A percentile compares a stretch with the other conserved stretches of the same genome.
These are phyloP conservation scores for Aspergillus incahuasiensis DNA, from an alignment of 495 filamentous ascomycete species.

Conservation along the genomic window DNA sequence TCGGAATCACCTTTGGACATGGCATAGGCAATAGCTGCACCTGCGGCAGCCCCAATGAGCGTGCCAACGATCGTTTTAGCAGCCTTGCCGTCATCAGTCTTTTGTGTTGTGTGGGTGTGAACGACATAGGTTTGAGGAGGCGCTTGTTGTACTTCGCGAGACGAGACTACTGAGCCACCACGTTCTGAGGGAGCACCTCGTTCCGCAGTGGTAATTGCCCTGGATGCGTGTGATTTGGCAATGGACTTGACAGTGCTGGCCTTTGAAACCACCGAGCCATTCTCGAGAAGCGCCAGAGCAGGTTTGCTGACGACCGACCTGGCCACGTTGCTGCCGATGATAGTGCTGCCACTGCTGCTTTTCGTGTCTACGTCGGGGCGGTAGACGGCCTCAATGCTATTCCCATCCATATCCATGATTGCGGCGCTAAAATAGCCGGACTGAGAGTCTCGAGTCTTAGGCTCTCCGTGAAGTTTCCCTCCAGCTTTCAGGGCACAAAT, in stretches of 20 bases:
- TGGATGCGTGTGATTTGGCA: slow-evolving; percentile 28
- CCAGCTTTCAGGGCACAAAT: slow-evolving; percentile 53
- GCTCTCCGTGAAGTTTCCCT: slow-evolving; percentile 52
- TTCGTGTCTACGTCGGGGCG: slow-evolving; percentile 25
- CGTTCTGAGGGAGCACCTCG: slow-evolving; percentile 19
- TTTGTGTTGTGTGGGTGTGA: slow-evolving; percentile 27
- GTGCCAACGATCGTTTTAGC: slow-evolving; percentile 65
- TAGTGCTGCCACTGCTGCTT: slow-evolving; percentile 21
- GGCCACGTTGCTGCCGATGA: slow-evolving; percentile 26
- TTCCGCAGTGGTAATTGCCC: slow-evolving; percentile 28
- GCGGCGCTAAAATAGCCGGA: slow-evolving; percentile 56
- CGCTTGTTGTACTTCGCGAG: slow-evolving; percentile 26
- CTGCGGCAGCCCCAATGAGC: slow-evolving; percentile 70
- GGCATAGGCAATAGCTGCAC: slow-evolving; percentile 69
- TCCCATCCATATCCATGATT: slow-evolving; percentile 56
- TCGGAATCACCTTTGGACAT: slow-evolving; percentile 53
- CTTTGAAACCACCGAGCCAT: slow-evolving; percentile 38
- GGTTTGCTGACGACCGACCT: slow-evolving; percentile 32
- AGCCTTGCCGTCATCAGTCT: slow-evolving; percentile 36
- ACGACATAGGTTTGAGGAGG: slow-evolving; percentile 30
- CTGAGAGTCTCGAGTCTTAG: slow-evolving; percentile 48
- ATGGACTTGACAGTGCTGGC: slow-evolving; percentile 28
- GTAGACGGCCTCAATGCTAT: slow-evolving; percentile 59
- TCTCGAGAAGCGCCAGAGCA: slow-evolving; percentile 33
- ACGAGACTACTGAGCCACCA: slow-evolving; percentile 22